Base-by-base conservation (phyloP, 257 asterid species). In the Echites panduratus region DNA sequence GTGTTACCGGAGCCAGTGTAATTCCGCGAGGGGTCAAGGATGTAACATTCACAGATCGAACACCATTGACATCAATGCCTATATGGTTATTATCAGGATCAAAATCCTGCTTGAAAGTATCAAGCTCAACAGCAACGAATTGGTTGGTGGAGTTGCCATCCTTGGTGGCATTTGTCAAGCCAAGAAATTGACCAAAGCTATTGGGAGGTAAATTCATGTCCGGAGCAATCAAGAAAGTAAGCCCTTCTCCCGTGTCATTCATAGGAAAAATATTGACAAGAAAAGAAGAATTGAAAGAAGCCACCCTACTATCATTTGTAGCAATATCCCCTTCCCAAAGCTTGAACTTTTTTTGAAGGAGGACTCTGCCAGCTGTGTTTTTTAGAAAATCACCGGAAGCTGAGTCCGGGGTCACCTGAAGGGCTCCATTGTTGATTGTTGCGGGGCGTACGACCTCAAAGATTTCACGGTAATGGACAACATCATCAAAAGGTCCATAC, bases 41-140 rank as follows among this genome's bases (percentile, higher is more conserved):
- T 64, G 44, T 81, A 0, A n/a, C 1, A 14, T 0, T 56, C 0
- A 70, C 61, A 67, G 97, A 91, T 78, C 80, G 73, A 70, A 94
- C 83, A 52, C 93, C 4, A 76, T 88, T 73, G 45, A 87, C 56
- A 77, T 94, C 76, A 49, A 94, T 79, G 3, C 96, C 99, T 6
- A 94, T 29, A 72, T 94, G 99, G 62, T 94, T 94, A 45, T 22
- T 82, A 78, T 94, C 99, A 9, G 89, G 92, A 50, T 94, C 99
- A 80, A 83, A 89, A 2, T 13, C 78, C 58, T 94, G 98, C 75
- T 84, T 85, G 72, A 49, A 54, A n/a, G 98, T 94, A 73, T 94
- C 98, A 68, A 94, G 81, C 88, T 91, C 99, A 2, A 94, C 87
- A 1, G 99, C 98, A 9, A 94, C 70, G 41, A 94, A 17, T 58